phyloP scores from a whole-genome alignment of 495 filamentous ascomycete species.

The Margaritispora aquatica region DNA sequence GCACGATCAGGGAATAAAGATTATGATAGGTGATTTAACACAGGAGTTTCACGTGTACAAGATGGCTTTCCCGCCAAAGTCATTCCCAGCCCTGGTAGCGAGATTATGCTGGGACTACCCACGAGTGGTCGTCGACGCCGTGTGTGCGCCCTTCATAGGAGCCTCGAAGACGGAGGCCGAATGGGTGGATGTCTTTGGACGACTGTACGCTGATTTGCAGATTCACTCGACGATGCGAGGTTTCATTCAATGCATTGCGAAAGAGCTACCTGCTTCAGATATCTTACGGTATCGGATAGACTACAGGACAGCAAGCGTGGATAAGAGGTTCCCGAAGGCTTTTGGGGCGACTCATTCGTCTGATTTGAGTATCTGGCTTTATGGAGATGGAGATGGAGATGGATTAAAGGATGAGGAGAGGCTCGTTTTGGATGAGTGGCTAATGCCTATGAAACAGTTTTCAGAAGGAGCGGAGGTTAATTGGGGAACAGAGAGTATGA shows the following conservation, averaged over 20 bases:
- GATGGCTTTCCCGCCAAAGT: slow-evolving; percentile 3
- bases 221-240: slow-evolving; percentile 13
- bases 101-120: slow-evolving; percentile 13
- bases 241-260: not conserved
- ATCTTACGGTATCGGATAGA: slow-evolving; percentile 13
- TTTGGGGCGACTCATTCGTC: slow-evolving; percentile 11
- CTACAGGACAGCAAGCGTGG: slow-evolving; percentile 5
- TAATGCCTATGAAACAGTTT: slow-evolving; percentile 8
- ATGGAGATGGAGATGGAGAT: slow-evolving; percentile 10
- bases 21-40: slow-evolving; percentile 13
- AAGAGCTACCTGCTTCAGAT: not conserved
- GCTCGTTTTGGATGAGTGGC: not conserved
- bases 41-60: slow-evolving; percentile 15
- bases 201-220: slow-evolving; percentile 11
- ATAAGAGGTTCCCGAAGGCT: slow-evolving; percentile 1
- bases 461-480: not conserved
- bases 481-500: slow-evolving; percentile 5
- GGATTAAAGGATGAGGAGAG: not conserved
- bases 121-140: not conserved
- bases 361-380: slow-evolving; percentile 12
- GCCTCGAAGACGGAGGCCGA: not conserved
- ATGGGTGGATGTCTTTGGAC: slow-evolving; percentile 7
- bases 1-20: slow-evolving; percentile 1
- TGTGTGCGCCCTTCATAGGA: not conserved
- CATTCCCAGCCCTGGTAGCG: slow-evolving; percentile 3